These are phyloP conservation scores for Aquanectria penicillioides DNA, from an alignment of 2,329 filamentous ascomycete genomes.

Conservation along the genomic window DNA sequence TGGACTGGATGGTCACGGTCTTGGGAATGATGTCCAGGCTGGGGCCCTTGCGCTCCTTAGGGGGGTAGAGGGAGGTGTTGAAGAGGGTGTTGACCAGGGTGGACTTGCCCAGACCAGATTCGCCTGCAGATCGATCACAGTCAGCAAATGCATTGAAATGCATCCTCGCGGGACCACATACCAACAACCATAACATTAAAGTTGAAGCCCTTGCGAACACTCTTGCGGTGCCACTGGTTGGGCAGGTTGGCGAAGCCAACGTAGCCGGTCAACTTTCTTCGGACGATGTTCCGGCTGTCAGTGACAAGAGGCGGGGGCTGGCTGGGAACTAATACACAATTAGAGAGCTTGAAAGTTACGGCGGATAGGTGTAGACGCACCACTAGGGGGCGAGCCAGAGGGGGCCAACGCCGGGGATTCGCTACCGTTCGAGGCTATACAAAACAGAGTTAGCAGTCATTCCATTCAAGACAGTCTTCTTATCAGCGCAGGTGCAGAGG, in stretches of 20 bases:
- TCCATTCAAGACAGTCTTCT: slow-evolving; percentile 22
- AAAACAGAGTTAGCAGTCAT: slow-evolving; percentile 48
- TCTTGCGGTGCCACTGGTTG: slow-evolving; percentile 99
- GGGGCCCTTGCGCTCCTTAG: slow-evolving; percentile 97
- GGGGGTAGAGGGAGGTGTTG: slow-evolving; percentile 98
- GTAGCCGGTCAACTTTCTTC: slow-evolving; percentile 97
- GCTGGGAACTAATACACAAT: slow-evolving; percentile 44
- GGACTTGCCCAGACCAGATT: slow-evolving; percentile 99
- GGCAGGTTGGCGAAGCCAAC: slow-evolving; percentile 98
- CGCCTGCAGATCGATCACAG: slow-evolving; percentile 74
- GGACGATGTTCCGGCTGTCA: slow-evolving; percentile 94
- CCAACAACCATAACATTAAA: slow-evolving; percentile 99
- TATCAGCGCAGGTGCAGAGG: slow-evolving; percentile 32
- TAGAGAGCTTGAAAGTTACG: slow-evolving; percentile 3
- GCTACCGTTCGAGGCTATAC: slow-evolving; percentile 58
- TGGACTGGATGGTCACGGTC: slow-evolving; percentile 94
- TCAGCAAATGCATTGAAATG: neutral
- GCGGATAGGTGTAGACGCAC: slow-evolving; percentile 42
- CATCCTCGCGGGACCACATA: slow-evolving; percentile 62
- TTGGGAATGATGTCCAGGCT: slow-evolving; percentile 99
- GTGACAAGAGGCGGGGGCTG: slow-evolving; percentile 58
- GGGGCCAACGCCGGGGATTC: slow-evolving; percentile 56
- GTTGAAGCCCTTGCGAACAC: slow-evolving; percentile 99
- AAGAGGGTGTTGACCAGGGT: slow-evolving; percentile 99
- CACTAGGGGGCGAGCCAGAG: slow-evolving; percentile 50